Evolutionary conservation across 176 grass and related monocot species (phyloP).

Genomic region (barley (Hordeum vulgare)): DNA sequence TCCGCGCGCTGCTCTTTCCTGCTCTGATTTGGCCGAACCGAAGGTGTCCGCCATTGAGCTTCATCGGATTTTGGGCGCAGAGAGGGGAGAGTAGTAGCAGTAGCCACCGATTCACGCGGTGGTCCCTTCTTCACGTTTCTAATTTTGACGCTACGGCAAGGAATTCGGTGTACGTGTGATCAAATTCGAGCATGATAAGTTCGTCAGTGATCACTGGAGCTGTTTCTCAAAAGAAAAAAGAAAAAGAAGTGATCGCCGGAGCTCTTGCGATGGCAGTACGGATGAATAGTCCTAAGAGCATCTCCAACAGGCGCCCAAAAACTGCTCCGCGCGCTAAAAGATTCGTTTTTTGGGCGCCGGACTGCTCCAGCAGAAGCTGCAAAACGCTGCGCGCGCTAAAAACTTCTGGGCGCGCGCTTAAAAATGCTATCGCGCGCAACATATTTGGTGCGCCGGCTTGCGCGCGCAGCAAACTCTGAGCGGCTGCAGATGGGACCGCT

Average conservation of each 20-base stretch:
- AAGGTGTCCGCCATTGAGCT: constrained; percentile 19
- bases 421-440: no score
- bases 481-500: no score
- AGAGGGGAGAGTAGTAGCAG: not conserved
- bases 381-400: no score
- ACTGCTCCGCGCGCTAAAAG: no score
- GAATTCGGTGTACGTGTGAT: not conserved
- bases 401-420: no score
- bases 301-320: no score
- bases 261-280: not conserved
- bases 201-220: not conserved
- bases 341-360: no score
- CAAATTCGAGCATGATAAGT: not conserved
- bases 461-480: no score
- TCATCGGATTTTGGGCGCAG: not conserved
- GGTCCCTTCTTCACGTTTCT: not conserved
- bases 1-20: not conserved
- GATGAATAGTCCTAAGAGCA: not conserved
- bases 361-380: no score
- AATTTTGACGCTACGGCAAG: not conserved
- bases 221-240: no score
- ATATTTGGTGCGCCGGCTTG: no score
- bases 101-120: not conserved
- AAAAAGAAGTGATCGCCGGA: no score
- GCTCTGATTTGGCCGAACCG: not conserved